Percentiles rank a stretch among this genome's conserved stretches.
These are phyloP conservation scores for Aquilaria sinensis DNA, from an alignment of 345 rosid species.

Conservation along the genomic window DNA sequence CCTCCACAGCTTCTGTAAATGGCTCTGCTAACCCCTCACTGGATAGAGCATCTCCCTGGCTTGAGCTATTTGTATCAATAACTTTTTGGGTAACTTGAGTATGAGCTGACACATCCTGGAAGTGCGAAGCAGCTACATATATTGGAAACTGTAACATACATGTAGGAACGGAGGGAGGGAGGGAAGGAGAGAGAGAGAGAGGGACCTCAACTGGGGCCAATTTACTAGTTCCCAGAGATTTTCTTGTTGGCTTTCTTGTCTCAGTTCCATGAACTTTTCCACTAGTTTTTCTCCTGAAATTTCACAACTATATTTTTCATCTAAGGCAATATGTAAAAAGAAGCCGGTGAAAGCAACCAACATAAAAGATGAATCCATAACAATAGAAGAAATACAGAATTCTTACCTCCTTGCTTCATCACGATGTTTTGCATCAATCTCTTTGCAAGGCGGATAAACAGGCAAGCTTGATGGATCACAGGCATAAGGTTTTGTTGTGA, in stretches of 20 bases:
- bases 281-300: conserved; percentile 65
- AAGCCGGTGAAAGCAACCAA: not conserved
- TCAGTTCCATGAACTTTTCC: conserved; percentile 58
- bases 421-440: conserved; percentile 82
- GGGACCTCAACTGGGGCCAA: conserved; percentile 71
- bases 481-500: conserved; percentile 72
- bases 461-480: conserved; percentile 97
- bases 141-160: not conserved
- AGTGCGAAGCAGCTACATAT: not conserved
- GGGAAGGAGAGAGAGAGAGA: conserved; percentile 12
- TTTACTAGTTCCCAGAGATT: conserved; percentile 46
- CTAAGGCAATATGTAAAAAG: too few species aligned
- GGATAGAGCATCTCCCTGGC: conserved; percentile 28
- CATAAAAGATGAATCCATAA: too few species aligned
- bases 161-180: not conserved
- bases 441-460: conserved; percentile 86
- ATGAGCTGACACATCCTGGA: conserved; percentile 53
- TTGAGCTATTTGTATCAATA: conserved; percentile 15
- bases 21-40: conserved; percentile 40
- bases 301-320: not conserved
- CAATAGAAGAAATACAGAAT: not conserved
- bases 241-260: conserved; percentile 61
- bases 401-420: conserved; percentile 69
- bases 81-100: conserved; percentile 28
- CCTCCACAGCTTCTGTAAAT: conserved; percentile 26